Conservation (phyloP, 2,329 filamentous ascomycete genomes). For the Emericellopsis cladophorae region DNA sequence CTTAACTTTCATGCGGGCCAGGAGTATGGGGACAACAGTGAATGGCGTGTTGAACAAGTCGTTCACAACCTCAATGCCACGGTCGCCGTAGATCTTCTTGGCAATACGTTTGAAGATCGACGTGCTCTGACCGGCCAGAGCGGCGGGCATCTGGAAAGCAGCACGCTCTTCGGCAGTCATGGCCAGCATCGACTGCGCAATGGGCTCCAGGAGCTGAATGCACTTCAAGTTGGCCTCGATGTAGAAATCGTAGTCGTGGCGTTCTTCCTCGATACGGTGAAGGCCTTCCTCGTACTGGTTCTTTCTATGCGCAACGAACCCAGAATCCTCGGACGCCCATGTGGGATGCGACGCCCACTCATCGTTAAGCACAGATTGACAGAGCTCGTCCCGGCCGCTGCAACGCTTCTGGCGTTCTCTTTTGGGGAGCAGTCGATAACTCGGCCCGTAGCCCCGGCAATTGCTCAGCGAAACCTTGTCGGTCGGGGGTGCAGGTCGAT, state of each 20-base stretch:
- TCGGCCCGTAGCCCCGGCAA: constrained; percentile 88
- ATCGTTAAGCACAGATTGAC: constrained; percentile 85
- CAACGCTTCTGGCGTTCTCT: constrained; percentile 83
- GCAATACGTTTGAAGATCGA: constrained; percentile 95
- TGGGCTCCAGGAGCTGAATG: constrained; percentile 89
- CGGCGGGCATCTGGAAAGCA: constrained; percentile 66
- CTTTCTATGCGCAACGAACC: constrained; percentile 95
- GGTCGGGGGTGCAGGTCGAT: constrained; percentile 59
- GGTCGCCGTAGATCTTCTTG: constrained; percentile 94
- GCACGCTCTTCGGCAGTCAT: constrained; percentile 63
- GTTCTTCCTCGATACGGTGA: constrained; percentile 93
- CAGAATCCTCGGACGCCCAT: constrained; percentile 96
- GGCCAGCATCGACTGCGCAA: constrained; percentile 78
- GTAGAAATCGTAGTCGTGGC: constrained; percentile 97
- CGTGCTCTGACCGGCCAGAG: constrained; percentile 83
- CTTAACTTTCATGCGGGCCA: constrained; percentile 87
- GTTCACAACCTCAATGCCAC: constrained; percentile 72
- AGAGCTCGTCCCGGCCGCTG: constrained; percentile 89
- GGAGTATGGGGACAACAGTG: constrained; percentile 75
- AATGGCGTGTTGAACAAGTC: constrained; percentile 78
- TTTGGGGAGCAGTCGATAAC: constrained; percentile 85
- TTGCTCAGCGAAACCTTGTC: constrained; percentile 89
- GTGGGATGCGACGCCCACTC: constrained; percentile 98
- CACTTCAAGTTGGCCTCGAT: constrained; percentile 93
- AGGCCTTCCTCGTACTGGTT: constrained; percentile 90